Conservation (phyloP, 2,329 filamentous ascomycete genomes). For the Acrocalymma vagum region DNA sequence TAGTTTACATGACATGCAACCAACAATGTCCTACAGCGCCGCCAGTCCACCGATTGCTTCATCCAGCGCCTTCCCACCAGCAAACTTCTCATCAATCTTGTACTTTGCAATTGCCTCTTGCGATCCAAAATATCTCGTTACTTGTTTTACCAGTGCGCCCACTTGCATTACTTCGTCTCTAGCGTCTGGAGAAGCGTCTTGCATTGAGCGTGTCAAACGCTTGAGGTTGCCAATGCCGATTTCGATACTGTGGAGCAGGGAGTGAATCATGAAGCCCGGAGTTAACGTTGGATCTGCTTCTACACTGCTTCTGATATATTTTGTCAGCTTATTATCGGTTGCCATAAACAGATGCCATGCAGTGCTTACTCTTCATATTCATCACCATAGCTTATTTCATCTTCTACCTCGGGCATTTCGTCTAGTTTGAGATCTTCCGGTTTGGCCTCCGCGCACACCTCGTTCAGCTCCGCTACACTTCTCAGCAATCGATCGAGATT, state of each 20-base stretch:
- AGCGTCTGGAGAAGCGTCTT: conserved; percentile 31
- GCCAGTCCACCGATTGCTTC: too few species aligned
- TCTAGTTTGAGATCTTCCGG: conserved; percentile 31
- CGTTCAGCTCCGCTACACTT: conserved; percentile 16
- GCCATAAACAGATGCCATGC: not conserved
- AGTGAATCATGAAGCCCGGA: conserved; percentile 27
- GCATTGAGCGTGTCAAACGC: conserved; percentile 28
- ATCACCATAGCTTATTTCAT: conserved; percentile 15
- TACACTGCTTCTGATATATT: conserved; percentile 3
- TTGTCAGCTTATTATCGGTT: conserved; percentile 12
- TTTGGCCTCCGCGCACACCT: conserved; percentile 22
- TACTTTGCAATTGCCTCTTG: conserved; percentile 21
- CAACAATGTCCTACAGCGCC: too few species aligned
- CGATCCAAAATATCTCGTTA: conserved; percentile 29
- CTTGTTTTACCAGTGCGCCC: conserved; percentile 22
- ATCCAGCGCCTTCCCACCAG: conserved; percentile 26
- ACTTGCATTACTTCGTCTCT: conserved; percentile 26
- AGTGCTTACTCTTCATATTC: conserved; percentile 11
- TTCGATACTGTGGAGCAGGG: conserved; percentile 29
- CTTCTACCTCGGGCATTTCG: conserved; percentile 11
- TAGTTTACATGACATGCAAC: too few species aligned
- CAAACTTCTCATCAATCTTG: conserved; percentile 22
- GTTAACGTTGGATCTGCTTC: conserved; percentile 24
- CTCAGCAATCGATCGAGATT: conserved; percentile 25
- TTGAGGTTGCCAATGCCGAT: conserved; percentile 32